Evolutionary conservation across 2,329 filamentous ascomycete genomes (phyloP).

Genomic region (Parastagonospora nodorum): DNA sequence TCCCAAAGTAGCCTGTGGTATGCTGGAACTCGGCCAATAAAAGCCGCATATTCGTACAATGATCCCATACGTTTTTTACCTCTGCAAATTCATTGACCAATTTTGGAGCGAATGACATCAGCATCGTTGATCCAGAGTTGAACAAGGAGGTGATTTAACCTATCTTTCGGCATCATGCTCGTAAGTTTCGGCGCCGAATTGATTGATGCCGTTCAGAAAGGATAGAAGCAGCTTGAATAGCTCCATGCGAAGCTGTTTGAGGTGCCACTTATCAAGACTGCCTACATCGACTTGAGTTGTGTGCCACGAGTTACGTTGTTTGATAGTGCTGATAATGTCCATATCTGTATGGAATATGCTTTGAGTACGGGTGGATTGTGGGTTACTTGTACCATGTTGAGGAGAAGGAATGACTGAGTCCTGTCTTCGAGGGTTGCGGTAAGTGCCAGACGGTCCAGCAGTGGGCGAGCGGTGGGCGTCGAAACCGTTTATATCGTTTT

Average conservation of each 20-base stretch:
- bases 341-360: neutral
- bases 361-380: neutral
- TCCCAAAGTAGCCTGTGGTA: slow-evolving; percentile 6
- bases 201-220: slow-evolving; percentile 8
- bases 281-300: neutral
- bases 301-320: neutral
- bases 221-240: slow-evolving; percentile 11
- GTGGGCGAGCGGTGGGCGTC: neutral
- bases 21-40: slow-evolving; percentile 6
- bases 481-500: neutral
- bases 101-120: neutral
- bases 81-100: neutral
- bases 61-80: neutral
- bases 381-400: neutral
- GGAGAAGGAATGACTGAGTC: slow-evolving; percentile 12
- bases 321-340: neutral
- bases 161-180: slow-evolving; percentile 8
- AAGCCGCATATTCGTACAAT: slow-evolving; percentile 17
- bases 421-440: slow-evolving; percentile 6
- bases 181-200: slow-evolving; percentile 4
- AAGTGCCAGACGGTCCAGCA: slow-evolving; percentile 17
- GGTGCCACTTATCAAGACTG: neutral
- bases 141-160: slow-evolving; percentile 10
- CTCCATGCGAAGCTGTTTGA: slow-evolving; percentile 6
- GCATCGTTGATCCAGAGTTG: slow-evolving; percentile 10